Evolutionary conservation across 2,329 filamentous ascomycete species (phyloP), one percentile per base, ranked within the genome.

Genomic region (Colletotrichum spinosum): DNA sequence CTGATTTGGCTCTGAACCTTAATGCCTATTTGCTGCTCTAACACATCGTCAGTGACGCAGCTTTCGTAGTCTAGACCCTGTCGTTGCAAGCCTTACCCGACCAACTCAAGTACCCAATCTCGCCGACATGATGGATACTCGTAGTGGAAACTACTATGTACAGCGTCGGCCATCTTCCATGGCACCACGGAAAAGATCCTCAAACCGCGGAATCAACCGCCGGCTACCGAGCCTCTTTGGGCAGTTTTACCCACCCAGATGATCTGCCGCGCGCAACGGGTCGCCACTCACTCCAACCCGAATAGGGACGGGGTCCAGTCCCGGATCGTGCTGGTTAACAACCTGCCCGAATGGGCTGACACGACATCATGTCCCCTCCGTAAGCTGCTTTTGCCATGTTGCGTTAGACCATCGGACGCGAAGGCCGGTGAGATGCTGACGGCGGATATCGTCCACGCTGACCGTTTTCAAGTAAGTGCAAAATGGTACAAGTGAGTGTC

Each of bases 281-380:
- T 54, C 61, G 44, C 55, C 55, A 64, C 55, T 54, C 49, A 39
- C 25, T 25, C 2, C 17, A 17, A 17, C 17, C 17, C 17, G 17
- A 17, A 17, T 17, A 17, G 17, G 17, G 17, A 17, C 17, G 17
- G 17, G 17, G 17, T 17, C 2, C 17, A 17, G 46, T 37, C 11
- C 53, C 39, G 17, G 33, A 35, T 44, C 55, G 58, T 51, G 33
- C 59, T 13, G 45, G 38, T 57, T 34, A 17, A 52, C 53, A 49
- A 49, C 60, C 60, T 62, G 46, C 60, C 60, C 39, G 46, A 62
- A 62, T 62, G 53, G 60, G 53, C 60, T 62, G 46, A 57, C 60
- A 38, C 49, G 54, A 46, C 60, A 53, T 48, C 48, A 49, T 57
- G 37, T 13, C 34, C 17, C 15, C 44, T 42, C 49, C 42, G 55